These are phyloP conservation scores for Lactifluus echinatus DNA, from an alignment of 768 basidiomycete genomes.

Conservation along the genomic window DNA sequence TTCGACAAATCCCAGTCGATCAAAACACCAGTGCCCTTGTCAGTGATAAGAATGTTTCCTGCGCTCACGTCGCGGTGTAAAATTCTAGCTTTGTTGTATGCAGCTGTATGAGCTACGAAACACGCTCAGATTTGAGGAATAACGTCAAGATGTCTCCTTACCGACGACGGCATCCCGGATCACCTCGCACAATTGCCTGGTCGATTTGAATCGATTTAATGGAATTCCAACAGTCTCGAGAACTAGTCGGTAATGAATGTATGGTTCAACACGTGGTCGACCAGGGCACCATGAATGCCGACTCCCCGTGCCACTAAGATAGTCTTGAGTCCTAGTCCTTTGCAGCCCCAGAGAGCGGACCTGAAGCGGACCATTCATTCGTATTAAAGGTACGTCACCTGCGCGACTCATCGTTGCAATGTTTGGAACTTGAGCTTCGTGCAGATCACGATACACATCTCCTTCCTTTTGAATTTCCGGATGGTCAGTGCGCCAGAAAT, in stretches of 20 bases:
- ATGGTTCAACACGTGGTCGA: neutral
- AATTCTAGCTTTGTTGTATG: neutral
- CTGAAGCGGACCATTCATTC: too few relatives aligned
- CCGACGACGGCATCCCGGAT: neutral
- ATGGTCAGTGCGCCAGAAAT: neutral
- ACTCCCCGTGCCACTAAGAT: neutral
- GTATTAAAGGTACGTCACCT: too few relatives aligned
- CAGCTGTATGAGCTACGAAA: neutral
- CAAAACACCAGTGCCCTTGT: neutral
- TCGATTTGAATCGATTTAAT: too few relatives aligned
- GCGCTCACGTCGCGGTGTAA: neutral
- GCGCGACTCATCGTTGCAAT: too few relatives aligned
- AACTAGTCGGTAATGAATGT: neutral
- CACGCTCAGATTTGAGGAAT: neutral
- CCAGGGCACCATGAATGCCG: neutral
- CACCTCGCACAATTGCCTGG: neutral
- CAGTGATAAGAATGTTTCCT: conserved; percentile 7
- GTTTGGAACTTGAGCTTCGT: too few relatives aligned
- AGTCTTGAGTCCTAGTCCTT: neutral
- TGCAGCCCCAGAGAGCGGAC: too few relatives aligned
- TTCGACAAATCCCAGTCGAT: conserved; percentile 5
- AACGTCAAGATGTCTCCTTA: neutral
- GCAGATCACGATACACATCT: too few relatives aligned
- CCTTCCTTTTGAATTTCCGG: neutral
- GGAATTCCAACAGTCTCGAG: too few relatives aligned